Base-by-base conservation (phyloP, 1,284 basidiomycete species). In the Leccinum fuscescens region DNA sequence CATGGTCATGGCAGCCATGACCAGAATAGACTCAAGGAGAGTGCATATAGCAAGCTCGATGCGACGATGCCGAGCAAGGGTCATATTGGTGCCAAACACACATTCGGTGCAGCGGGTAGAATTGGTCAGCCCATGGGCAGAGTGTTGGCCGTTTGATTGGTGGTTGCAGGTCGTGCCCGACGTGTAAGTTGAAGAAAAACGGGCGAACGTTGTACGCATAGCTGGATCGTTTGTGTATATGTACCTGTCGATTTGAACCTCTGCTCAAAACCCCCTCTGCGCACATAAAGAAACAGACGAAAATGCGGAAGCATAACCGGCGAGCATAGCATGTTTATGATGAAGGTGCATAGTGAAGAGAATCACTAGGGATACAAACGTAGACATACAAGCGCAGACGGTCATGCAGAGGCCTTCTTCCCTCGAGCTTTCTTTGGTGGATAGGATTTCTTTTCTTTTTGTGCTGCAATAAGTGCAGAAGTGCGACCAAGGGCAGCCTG, bases 401-500 rank as follows among this genome's bases (percentile, higher is more conserved):
- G 35, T 74, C 61, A 73, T 66, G 62, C 62, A 48, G 63, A 39
- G 42, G 78, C 81, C 79, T 90, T 93, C 81, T 86, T 88, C 64
- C 91, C 90, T 68, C 93, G 84, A 66, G 77, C 64, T 82, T 93
- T 94, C 82, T 84, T 87, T 61, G 85, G 79, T 72, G 85, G 89
- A 66, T 79, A 72, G 42, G 86, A 77, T 80, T 92, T 92, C 77
- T 84, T 85, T 76, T 88, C 87, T 74, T 84, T 86, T 78, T 91
- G 86, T 62, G 88, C 79, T 51, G 80, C 82, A 63, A 87, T 67
- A 66, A 94, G 81, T 59, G 91, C 89, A 67, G 91, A 92, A 57
- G 88, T 85, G 66, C 93, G 92, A 63, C 90, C 91, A 60, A 95
- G 83, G 66, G 88, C 84, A 68, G 88, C 89, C 93, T 94, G 71